phyloP scores from a whole-genome alignment of 345 rosid species.

The Aquilaria malaccensis region DNA sequence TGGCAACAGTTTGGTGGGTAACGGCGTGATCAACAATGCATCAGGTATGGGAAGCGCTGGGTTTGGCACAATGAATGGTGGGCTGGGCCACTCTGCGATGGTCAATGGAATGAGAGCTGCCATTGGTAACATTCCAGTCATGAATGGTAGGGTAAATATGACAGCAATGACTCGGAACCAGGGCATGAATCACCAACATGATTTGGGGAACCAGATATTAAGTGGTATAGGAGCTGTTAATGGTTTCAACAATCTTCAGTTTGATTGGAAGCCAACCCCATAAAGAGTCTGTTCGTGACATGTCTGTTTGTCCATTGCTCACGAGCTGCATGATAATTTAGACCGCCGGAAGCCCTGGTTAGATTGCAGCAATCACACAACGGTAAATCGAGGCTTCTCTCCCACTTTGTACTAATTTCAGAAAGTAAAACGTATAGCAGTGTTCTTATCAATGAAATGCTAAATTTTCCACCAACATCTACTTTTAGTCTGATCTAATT shows the following conservation, averaged over 20 bases:
- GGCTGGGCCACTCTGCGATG: slow-evolving; percentile 48
- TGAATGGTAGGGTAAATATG: slow-evolving; percentile 72
- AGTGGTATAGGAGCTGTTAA: slow-evolving; percentile 68
- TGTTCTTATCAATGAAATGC: slow-evolving; percentile 41
- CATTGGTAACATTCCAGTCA: slow-evolving; percentile 41
- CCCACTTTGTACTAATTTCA: slow-evolving; percentile 45
- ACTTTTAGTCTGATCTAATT: slow-evolving; percentile 11
- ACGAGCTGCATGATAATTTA: slow-evolving; percentile 23
- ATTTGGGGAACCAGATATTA: slow-evolving; percentile 70
- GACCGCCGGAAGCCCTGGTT: slow-evolving; percentile 22
- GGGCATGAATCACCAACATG: slow-evolving; percentile 63
- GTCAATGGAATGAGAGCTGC: slow-evolving; percentile 64
- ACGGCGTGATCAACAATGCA: slow-evolving; percentile 35
- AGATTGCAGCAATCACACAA: slow-evolving; percentile 15
- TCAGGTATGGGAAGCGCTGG: slow-evolving; percentile 37
- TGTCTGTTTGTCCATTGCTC: slow-evolving; percentile 16
- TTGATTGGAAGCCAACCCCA: slow-evolving; percentile 76
- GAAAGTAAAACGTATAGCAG: slow-evolving; percentile 44
- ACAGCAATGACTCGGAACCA: slow-evolving; percentile 50
- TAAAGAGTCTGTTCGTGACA: slow-evolving; percentile 13
- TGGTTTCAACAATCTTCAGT: slow-evolving; percentile 66
- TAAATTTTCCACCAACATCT: slow-evolving; percentile 22
- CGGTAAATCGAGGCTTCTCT: slow-evolving; percentile 22
- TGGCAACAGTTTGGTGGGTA: slow-evolving; percentile 45
- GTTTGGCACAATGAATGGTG: slow-evolving; percentile 44